Percentiles rank a stretch among this genome's conserved stretches.
Evolutionary conservation across 352 stramenopile species (phyloP).

Genomic region (Halophytophthora batemanensis): DNA sequence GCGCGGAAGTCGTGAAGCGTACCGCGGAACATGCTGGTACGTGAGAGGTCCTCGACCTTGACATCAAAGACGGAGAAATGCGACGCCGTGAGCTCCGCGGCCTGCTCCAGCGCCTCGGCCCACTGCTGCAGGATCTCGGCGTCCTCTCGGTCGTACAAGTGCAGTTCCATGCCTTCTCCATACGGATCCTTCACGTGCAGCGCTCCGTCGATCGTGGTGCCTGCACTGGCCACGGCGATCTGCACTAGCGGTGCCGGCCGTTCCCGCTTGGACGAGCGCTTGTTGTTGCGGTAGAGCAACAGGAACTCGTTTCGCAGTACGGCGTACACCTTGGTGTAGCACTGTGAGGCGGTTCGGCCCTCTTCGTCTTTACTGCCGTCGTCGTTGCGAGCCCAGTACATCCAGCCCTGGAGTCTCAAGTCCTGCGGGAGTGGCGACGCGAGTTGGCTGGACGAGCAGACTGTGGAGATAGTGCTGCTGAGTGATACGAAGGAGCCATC

Average conservation of each 20-base stretch:
- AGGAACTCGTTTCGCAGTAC: constrained; percentile 69
- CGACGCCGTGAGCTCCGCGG: constrained; percentile 48
- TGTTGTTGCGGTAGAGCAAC: constrained; percentile 56
- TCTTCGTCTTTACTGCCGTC: constrained; percentile 17
- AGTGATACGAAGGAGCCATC: constrained; percentile 21
- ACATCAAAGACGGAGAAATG: constrained; percentile 66
- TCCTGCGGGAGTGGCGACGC: constrained; percentile 33
- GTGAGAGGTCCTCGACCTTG: constrained; percentile 58
- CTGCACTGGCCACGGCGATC: constrained; percentile 54
- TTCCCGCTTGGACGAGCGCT: constrained; percentile 33
- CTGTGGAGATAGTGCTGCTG: constrained; percentile 21
- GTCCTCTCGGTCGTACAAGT: constrained; percentile 63
- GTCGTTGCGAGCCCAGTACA: constrained; percentile 63
- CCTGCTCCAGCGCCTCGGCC: constrained; percentile 53
- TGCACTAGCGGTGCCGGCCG: constrained; percentile 49
- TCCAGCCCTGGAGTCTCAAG: constrained; percentile 54
- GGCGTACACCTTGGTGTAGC: constrained; percentile 72
- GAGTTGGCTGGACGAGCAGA: constrained; percentile 14
- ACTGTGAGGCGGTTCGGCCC: constrained; percentile 10
- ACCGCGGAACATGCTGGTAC: constrained; percentile 61
- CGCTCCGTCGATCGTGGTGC: constrained; percentile 37
- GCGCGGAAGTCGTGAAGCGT: constrained; percentile 49
- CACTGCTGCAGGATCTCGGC: constrained; percentile 23
- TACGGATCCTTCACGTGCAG: constrained; percentile 58
- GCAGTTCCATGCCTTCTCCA: constrained; percentile 71